A percentile compares a stretch with the other conserved stretches of the same genome.
These are phyloP conservation scores for Scheffersomyces coipomensis DNA, from an alignment of 805 yeast genomes.

Conservation along the genomic window DNA sequence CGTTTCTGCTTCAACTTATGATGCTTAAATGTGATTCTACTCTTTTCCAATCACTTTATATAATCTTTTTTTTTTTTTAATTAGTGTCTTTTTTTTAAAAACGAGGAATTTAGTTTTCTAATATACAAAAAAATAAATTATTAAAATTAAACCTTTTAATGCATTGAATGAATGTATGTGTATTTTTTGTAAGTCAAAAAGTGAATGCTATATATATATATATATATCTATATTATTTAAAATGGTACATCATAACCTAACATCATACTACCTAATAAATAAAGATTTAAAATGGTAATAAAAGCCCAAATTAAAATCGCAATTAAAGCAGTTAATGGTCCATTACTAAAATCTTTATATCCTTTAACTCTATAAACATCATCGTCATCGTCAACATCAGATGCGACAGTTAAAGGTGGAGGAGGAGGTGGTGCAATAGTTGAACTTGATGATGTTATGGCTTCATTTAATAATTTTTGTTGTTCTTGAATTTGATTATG, in stretches of 20 bases:
- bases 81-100: no score
- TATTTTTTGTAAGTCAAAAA: no score
- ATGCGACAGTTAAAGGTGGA: not conserved
- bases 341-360: conserved; percentile 69
- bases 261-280: conserved; percentile 48
- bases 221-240: conserved; percentile 8
- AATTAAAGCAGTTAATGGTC: conserved; percentile 47
- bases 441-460: not conserved
- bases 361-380: conserved; percentile 26
- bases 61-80: no score
- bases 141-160: no score
- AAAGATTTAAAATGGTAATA: conserved; percentile 69
- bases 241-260: conserved; percentile 28
- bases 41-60: no score
- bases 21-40: conserved; percentile 64
- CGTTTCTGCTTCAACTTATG: conserved; percentile 91
- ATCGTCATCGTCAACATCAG: conserved; percentile 5
- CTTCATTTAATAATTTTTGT: conserved; percentile 12
- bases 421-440: not conserved
- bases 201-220: no score
- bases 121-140: no score
- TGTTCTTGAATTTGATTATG: conserved; percentile 11
- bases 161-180: no score
- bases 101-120: no score
- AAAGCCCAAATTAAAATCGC: conserved; percentile 69